phyloP scores from a whole-genome alignment of 768 basidiomycete genomes.

The Hemileccinum impolitum region DNA sequence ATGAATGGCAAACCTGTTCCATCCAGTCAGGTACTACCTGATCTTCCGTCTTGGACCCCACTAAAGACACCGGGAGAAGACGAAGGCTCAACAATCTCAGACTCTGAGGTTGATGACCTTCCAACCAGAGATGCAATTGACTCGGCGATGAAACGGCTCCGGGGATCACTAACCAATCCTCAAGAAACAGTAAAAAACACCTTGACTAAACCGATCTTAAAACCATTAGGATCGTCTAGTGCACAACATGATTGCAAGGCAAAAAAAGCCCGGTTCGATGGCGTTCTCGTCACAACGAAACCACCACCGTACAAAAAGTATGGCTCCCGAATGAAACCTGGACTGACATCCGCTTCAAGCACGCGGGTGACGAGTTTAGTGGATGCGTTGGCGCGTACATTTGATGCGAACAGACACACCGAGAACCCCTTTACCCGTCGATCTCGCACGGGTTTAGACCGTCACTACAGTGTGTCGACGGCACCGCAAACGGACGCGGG shows the following conservation, averaged over 20 bases:
- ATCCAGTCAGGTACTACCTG: constrained; percentile 3
- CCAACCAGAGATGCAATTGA: not conserved
- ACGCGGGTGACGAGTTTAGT: constrained; percentile 11
- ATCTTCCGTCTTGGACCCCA: constrained; percentile 27
- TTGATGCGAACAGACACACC: constrained; percentile 23
- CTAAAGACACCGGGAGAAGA: not conserved
- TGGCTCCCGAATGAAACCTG: not conserved
- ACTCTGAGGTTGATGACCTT: constrained; percentile 12
- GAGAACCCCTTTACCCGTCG: not conserved
- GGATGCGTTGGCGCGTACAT: constrained; percentile 24
- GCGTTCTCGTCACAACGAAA: constrained; percentile 21
- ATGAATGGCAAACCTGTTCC: not conserved
- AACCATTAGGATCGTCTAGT: not conserved
- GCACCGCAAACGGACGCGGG: constrained; percentile 18
- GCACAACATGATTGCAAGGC: not conserved
- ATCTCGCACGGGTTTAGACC: not conserved
- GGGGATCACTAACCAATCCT: not conserved
- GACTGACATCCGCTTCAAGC: not conserved
- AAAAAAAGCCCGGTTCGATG: constrained; percentile 23
- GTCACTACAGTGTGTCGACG: constrained; percentile 1
- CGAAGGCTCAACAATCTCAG: not conserved
- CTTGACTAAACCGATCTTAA: not conserved
- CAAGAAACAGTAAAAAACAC: not conserved
- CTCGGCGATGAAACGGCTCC: not conserved
- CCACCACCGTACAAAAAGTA: not conserved